Evolutionary conservation across 2,329 filamentous ascomycete species (phyloP), one percentile per base, ranked within the genome.

Genomic region (Anisogramma anomala): DNA sequence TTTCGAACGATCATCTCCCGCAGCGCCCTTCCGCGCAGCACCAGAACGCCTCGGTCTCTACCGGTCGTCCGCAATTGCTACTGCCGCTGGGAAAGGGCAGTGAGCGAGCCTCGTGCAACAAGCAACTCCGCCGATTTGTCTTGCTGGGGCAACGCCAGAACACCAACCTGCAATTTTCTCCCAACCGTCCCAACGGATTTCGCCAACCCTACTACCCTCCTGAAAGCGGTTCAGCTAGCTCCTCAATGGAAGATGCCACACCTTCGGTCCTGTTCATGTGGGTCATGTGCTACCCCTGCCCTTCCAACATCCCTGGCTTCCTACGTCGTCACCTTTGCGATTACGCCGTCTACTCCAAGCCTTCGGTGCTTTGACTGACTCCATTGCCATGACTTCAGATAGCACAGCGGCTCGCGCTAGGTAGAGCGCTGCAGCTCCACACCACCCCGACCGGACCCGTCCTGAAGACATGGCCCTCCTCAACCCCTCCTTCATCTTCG

Each of bases 401-500:
- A 45, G 45, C 15, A 42, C 33, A 43, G 27, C 45, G 45, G 44
- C 45, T 36, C 38, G 39, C 47, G 42, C 42, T 27, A 43, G 47
- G 42, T 49, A 49, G 46, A 48, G 46, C 46, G 46, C 35, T 37
- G 51, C 46, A 39, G 45, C 41, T 35, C 25, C 25, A 43, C 39
- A 52, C 18, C 18, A 41, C 37, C 6, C 15, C 28, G 56, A n/a
- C n/a, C n/a, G n/a, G n/a, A n/a, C n/a, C n/a, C n/a, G n/a, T n/a
- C n/a, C n/a, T n/a, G n/a, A n/a, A n/a, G 58, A 52, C 52, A 82
- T 82, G 77, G 76, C 77, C 56, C 71, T 80, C 52, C 65, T 80
- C 52, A 77, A 73, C 55, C 81, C 82, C 53, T 84, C 89, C 52
- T 94, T 94, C 59, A 66, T 95, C 50, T 77, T 94, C 55, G 89